Conservation (phyloP, 2,329 filamentous ascomycete species). For the Microdochium paspali region DNA sequence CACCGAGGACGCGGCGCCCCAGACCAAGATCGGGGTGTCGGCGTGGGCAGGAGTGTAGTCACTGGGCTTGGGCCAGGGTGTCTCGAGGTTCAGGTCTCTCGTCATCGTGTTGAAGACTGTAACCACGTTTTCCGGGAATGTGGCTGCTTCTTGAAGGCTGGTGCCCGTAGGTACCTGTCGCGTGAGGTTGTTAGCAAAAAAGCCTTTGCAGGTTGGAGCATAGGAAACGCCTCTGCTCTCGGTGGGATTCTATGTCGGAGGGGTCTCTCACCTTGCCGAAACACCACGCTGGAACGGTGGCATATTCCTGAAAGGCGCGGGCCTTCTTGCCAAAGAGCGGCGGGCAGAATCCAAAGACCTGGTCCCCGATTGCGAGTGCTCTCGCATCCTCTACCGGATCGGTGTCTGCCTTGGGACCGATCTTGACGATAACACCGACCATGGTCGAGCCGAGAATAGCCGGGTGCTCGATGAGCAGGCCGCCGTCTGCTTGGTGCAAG, state of each 20-base stretch:
- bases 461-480: conserved; percentile 39
- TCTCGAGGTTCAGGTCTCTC: conserved; percentile 38
- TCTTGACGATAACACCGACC: conserved; percentile 41
- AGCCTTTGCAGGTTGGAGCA: background rate
- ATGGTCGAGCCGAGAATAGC: conserved; percentile 39
- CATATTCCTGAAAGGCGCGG: conserved; percentile 38
- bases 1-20: conserved; percentile 43
- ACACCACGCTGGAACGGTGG: conserved; percentile 39
- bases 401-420: conserved; percentile 28
- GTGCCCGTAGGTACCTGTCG: conserved; percentile 31
- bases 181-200: too few relatives aligned
- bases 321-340: conserved; percentile 35
- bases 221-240: too few relatives aligned
- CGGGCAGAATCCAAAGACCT: conserved; percentile 46
- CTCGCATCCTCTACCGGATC: too few relatives aligned
- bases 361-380: conserved; percentile 39
- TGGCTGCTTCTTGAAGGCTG: conserved; percentile 35
- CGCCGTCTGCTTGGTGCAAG: conserved; percentile 52
- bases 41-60: conserved; percentile 24
- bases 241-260: too few relatives aligned
- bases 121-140: conserved; percentile 47
- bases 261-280: conserved; percentile 32
- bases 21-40: conserved; percentile 33
- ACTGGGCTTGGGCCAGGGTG: conserved; percentile 46
- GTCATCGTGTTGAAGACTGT: conserved; percentile 48